Base-by-base conservation (phyloP, 179 eudicot species). In the Heliamphora pulchella region DNA sequence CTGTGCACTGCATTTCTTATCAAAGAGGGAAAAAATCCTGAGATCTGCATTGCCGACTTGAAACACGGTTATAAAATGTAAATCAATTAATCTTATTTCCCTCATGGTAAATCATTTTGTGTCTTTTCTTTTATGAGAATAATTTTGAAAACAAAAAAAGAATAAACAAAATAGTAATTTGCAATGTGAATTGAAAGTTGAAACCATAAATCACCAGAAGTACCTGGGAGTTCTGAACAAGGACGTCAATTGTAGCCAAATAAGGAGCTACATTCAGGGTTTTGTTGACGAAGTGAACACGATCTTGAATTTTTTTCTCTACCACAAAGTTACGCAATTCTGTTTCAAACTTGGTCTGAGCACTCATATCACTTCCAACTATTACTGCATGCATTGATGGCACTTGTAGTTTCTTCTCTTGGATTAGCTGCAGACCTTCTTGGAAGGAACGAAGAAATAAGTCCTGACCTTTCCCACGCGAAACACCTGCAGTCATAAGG, bases 381-480 rank as follows among this genome's bases (percentile, higher is more conserved):
- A 94, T 80, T 65, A 92, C 83, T 17, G 95, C 98, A 81, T 91
- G 97, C 86, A 94, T 83, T 72, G 91, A 87, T 78, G 98, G 98
- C 86, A 92, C 89, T 81, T 91, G 88, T 80, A 91, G 84, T 82
- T 92, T 92, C 87, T 89, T 90, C 77, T 89, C 91, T 85, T 88
- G 85, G 48, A 91, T 84, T 71, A 94, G 67, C 81, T 87, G 94
- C 76, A 94, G 82, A 76, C 94, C 89, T 87, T 94, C 97, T 83
- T 91, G 79, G 86, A 92, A 93, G 57, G 97, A 77, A 57, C 88
- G 96, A 22, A 93, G 86, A 87, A 93, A 93, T 54, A 92, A 82
- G 79, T 93, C 98, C 86, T 93, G 97, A 81, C 97, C 98, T 85
- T 93, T 93, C 62, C 97, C 97, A 64, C 97, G 91, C 41, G 98